Conservation (phyloP, 1,284 basidiomycete species). For the Ganoderma resinaceum region DNA sequence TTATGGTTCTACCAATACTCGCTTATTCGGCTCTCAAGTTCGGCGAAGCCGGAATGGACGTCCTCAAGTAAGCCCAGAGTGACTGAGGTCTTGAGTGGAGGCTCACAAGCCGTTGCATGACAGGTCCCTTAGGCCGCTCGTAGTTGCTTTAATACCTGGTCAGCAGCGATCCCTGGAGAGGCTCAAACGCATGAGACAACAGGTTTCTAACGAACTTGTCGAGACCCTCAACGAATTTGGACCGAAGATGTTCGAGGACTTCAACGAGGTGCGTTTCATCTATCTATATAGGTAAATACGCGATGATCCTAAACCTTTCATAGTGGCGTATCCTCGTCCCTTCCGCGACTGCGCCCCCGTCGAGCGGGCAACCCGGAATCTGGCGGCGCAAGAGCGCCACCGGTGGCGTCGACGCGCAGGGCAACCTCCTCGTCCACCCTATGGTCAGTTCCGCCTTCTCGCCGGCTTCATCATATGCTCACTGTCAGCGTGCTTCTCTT, state of each 20-base stretch:
- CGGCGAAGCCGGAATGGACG: conserved; percentile 98
- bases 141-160: conserved; percentile 91
- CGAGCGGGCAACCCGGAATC: conserved; percentile 68
- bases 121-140: conserved; percentile 91
- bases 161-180: conserved; percentile 87
- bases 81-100: conserved; percentile 35
- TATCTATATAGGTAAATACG: not conserved
- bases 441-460: conserved; percentile 55
- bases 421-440: conserved; percentile 80
- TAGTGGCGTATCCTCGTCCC: conserved; percentile 87
- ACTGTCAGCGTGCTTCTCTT: conserved; percentile 3
- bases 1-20: conserved; percentile 85
- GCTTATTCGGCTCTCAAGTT: conserved; percentile 97
- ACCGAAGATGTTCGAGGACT: conserved; percentile 89
- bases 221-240: conserved; percentile 92
- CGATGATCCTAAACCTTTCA: not conserved
- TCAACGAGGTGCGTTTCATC: conserved; percentile 69
- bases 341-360: conserved; percentile 83
- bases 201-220: conserved; percentile 88
- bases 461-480: not conserved
- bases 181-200: conserved; percentile 81
- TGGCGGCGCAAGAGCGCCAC: conserved; percentile 79
- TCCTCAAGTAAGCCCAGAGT: conserved; percentile 84
- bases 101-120: conserved; percentile 19
- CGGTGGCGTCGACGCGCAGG: conserved; percentile 81